These are phyloP conservation scores for Chlamydomonas sphaeroides DNA, from an alignment of 139 green algal genomes.

Conservation along the genomic window DNA sequence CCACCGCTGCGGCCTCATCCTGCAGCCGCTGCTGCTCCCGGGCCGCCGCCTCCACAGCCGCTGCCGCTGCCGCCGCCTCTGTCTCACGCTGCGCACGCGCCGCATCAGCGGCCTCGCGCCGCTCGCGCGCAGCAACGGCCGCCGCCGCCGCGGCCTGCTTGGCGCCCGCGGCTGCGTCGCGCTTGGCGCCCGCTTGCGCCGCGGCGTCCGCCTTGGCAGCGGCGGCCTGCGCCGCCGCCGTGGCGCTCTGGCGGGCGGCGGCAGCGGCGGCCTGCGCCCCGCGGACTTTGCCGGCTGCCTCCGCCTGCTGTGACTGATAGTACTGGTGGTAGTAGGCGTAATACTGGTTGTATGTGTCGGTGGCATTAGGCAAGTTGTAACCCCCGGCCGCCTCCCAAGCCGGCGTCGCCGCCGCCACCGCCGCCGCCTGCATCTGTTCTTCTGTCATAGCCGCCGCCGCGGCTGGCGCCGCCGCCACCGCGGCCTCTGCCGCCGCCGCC, in stretches of 20 bases:
- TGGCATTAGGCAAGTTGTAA: constrained; percentile 28
- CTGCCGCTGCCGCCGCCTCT: background rate
- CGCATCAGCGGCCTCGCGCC: no score
- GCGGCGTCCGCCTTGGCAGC: no score
- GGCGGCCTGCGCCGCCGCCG: no score
- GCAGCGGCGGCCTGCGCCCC: no score
- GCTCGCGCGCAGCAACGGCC: no score
- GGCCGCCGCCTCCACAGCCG: background rate
- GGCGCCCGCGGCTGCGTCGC: background rate
- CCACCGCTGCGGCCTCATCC: background rate
- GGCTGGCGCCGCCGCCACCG: background rate
- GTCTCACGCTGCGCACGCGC: background rate
- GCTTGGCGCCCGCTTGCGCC: background rate
- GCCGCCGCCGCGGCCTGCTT: no score
- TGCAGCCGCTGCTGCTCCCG: background rate
- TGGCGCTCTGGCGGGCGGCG: no score
- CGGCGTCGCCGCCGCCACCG: constrained; percentile 7
- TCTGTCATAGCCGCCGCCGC: background rate
- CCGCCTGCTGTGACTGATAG: constrained; percentile 2
- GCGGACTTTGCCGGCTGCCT: background rate
- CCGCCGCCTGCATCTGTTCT: constrained; percentile 3
- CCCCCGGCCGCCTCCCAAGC: constrained; percentile 33
- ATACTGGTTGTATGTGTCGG: constrained; percentile 31
- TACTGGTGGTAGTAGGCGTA: constrained; percentile 32
- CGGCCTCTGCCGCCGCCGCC: background rate